These are phyloP conservation scores for Hylodesmum podocarpum DNA, from an alignment of 306 rosid species.

Conservation along the genomic window DNA sequence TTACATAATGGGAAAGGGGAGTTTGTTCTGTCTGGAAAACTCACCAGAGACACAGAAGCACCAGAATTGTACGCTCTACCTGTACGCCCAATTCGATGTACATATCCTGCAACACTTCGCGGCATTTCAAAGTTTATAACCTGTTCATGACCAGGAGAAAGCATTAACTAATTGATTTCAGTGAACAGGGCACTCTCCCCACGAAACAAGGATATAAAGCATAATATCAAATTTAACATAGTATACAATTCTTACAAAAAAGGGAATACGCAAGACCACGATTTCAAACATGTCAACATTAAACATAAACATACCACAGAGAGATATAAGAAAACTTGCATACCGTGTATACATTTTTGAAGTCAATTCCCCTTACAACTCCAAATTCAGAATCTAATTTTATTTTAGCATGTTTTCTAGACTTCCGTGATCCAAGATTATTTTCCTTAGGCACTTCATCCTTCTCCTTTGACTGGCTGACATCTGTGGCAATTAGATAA, in stretches of 20 bases:
- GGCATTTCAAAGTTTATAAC: slow-evolving; percentile 96
- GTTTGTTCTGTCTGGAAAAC: slow-evolving; percentile 30
- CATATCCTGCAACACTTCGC: slow-evolving; percentile 67
- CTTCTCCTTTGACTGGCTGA: slow-evolving; percentile 69
- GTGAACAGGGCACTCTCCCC: neutral
- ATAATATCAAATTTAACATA: slow-evolving; percentile 7
- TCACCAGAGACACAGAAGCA: slow-evolving; percentile 87
- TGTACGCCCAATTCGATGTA: slow-evolving; percentile 95
- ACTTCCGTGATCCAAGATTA: slow-evolving; percentile 45
- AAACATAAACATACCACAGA: neutral
- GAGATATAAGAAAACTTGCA: slow-evolving; percentile 30
- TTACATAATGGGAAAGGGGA: neutral
- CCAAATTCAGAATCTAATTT: slow-evolving; percentile 91
- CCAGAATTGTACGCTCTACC: slow-evolving; percentile 95
- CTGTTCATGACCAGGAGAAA: slow-evolving; percentile 43
- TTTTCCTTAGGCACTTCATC: slow-evolving; percentile 51
- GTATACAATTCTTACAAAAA: neutral
- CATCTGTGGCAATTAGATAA: slow-evolving; percentile 90
- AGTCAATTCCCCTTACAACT: slow-evolving; percentile 94
- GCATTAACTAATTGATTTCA: slow-evolving; percentile 12
- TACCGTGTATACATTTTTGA: slow-evolving; percentile 93
- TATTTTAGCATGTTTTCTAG: slow-evolving; percentile 50
- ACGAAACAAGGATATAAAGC: slow-evolving; percentile 5
- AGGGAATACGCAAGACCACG: neutral
- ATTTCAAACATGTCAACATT: slow-evolving; percentile 11